Percentiles rank a stretch among this genome's conserved stretches.
phyloP scores from a whole-genome alignment of 2,329 filamentous ascomycete species.

The Nemania sp. region DNA sequence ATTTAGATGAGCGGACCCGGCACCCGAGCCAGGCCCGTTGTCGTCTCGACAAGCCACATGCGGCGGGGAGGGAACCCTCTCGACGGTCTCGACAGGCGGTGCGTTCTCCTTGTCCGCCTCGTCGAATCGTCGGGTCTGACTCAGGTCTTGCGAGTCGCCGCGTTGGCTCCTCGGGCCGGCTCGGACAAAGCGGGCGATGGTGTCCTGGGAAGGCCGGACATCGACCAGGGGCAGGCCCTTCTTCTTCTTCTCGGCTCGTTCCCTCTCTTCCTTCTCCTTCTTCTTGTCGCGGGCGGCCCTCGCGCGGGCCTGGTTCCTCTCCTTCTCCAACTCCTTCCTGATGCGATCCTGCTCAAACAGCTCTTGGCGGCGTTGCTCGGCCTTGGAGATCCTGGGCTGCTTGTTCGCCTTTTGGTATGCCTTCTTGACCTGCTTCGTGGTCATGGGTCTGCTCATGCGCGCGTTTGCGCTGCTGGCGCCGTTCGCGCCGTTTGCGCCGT shows the following conservation, averaged over 20 bases:
- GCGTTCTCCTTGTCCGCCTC: slow-evolving; percentile 22
- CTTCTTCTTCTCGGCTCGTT: slow-evolving; percentile 55
- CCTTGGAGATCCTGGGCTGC: slow-evolving; percentile 48
- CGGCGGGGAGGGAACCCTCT: neutral
- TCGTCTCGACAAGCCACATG: neutral
- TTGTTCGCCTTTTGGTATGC: slow-evolving; percentile 49
- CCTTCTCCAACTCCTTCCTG: slow-evolving; percentile 55
- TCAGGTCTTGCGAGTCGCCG: slow-evolving; percentile 3
- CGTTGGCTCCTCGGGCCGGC: slow-evolving; percentile 21
- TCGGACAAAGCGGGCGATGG: slow-evolving; percentile 57
- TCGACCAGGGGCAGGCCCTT: slow-evolving; percentile 58
- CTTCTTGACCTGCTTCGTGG: slow-evolving; percentile 54
- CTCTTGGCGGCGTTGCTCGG: slow-evolving; percentile 48
- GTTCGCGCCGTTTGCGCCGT: no score
- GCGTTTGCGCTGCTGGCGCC: slow-evolving; percentile 4
- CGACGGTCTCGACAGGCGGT: neutral
- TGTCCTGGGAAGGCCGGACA: slow-evolving; percentile 61
- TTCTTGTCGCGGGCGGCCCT: slow-evolving; percentile 58
- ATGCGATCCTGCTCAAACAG: slow-evolving; percentile 59
- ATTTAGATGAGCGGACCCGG: neutral
- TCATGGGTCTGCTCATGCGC: slow-evolving; percentile 47
- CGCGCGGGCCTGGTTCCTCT: slow-evolving; percentile 53
- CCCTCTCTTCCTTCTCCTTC: slow-evolving; percentile 56
- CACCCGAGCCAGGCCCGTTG: neutral
- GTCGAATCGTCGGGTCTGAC: neutral